Conservation (phyloP, 2,329 filamentous ascomycete genomes). For the Rutstroemia sp. region DNA sequence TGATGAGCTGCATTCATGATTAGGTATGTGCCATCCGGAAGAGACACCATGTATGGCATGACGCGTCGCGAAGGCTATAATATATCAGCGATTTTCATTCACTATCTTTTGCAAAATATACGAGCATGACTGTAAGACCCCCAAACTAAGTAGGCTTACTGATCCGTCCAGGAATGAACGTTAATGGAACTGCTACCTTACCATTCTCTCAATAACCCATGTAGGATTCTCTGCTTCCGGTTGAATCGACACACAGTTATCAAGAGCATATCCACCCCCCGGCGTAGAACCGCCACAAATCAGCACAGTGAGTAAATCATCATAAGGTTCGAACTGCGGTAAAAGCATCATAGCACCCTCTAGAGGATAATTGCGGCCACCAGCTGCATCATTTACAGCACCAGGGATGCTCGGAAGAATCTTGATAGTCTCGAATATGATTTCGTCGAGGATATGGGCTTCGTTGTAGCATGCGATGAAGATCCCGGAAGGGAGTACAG, state of each 20-base stretch:
- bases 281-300: conserved; percentile 57
- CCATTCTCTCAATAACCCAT: conserved; percentile 60
- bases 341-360: conserved; percentile 56
- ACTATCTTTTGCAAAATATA: not conserved
- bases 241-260: conserved; percentile 58
- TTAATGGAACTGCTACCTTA: not conserved
- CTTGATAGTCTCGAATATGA: conserved; percentile 48
- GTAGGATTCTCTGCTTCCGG: conserved; percentile 47
- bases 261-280: conserved; percentile 46
- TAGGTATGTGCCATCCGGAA: conserved; percentile 58
- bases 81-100: not conserved
- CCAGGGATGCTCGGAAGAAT: conserved; percentile 55
- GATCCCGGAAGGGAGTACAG: conserved; percentile 53
- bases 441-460: conserved; percentile 55
- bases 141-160: too few species aligned
- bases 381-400: conserved; percentile 49
- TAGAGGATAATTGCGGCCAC: conserved; percentile 58
- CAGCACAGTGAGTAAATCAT: conserved; percentile 49
- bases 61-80: conserved; percentile 48
- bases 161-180: too few species aligned
- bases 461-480: conserved; percentile 61
- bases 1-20: conserved; percentile 54
- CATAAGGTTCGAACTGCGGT: conserved; percentile 55
- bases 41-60: conserved; percentile 53
- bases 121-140: not conserved